Evolutionary conservation across 139 green algal species (phyloP), one percentile per base, ranked within the genome.

Genomic region (Zygnema circumcarinatum): DNA sequence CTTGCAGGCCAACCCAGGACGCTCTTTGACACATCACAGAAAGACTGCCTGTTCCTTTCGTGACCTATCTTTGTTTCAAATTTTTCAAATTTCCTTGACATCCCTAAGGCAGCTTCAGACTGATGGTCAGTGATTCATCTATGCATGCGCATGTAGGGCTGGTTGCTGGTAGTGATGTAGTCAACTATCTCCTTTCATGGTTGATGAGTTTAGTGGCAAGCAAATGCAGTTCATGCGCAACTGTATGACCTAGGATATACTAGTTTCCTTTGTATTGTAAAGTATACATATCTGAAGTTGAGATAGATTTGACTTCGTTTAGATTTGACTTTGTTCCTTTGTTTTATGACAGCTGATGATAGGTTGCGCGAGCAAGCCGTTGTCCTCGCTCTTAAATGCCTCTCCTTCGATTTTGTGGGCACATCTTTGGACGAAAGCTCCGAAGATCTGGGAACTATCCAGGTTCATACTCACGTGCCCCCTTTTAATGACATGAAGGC

Each of bases 401-500:
- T 99, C 33, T 98, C 95, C 7, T 99, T 97, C 85, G 97, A 99
- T 91, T 99, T 99, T 94, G 95, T 99, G 69, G 96, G 97, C 47
- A 98, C 97, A 0, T 98, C 94, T 76, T 47, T 98, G 81, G 97
- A 99, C 85, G 97, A 99, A 83, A 96, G 93, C 0, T 90, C 93
- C 16, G 97, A 99, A 74, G 97, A 99, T 84, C 86, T 99, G 40
- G 95, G 93, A 41, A 99, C 96, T 32, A 99, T 99, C 75, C 96
- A 99, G 94, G 96, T n/a, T n/a, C n/a, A n/a, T n/a, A n/a, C 87
- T 32, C 7, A 76, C 76, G n/a, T n/a, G n/a, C n/a, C n/a, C n/a
- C n/a, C n/a, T 29, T 72, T 72, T n/a, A n/a, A n/a, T n/a, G n/a
- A n/a, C n/a, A n/a, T n/a, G n/a, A n/a, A n/a, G n/a, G n/a, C n/a